A percentile compares a stretch with the other conserved stretches of the same genome.
These are phyloP conservation scores for Nothophaeocryptopus gaeumannii DNA, from an alignment of 2,329 filamentous ascomycete species.

Conservation along the genomic window DNA sequence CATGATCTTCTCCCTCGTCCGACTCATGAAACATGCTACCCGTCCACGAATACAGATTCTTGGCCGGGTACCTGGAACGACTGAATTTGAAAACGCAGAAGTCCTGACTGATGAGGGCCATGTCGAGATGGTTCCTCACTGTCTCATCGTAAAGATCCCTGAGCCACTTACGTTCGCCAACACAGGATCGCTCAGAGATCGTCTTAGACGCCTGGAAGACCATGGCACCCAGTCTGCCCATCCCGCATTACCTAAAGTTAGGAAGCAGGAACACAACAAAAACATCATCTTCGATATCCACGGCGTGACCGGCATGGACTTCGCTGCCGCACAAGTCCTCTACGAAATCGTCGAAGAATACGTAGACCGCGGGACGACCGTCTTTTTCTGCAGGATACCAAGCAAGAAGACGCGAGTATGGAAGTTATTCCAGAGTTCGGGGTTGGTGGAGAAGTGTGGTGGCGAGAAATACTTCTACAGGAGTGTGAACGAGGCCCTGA, in stretches of 20 bases:
- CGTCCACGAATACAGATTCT: constrained; percentile 94
- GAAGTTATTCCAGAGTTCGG: constrained; percentile 69
- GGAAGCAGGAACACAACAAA: constrained; percentile 74
- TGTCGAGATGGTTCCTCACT: constrained; percentile 87
- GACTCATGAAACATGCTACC: constrained; percentile 86
- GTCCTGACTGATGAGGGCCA: constrained; percentile 35
- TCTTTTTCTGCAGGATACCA: constrained; percentile 68
- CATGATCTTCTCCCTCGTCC: constrained; percentile 83
- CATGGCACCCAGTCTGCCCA: constrained; percentile 86
- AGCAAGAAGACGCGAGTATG: constrained; percentile 58
- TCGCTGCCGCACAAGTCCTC: constrained; percentile 87
- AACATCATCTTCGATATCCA: constrained; percentile 98
- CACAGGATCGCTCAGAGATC: constrained; percentile 79
- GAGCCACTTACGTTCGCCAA: constrained; percentile 97
- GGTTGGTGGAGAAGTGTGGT: constrained; percentile 80
- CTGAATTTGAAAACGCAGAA: constrained; percentile 80
- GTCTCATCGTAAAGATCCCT: constrained; percentile 94
- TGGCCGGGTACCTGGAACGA: constrained; percentile 78
- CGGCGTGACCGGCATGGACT: constrained; percentile 92
- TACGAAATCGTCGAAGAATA: constrained; percentile 84
- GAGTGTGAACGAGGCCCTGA: constrained; percentile 79
- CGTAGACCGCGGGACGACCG: constrained; percentile 68
- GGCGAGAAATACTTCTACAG: constrained; percentile 75
- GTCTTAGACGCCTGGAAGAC: constrained; percentile 77
- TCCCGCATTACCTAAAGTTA: constrained; percentile 77